These are phyloP conservation scores for Penicillium tannophilum DNA, from an alignment of 495 filamentous ascomycete genomes.

Conservation along the genomic window DNA sequence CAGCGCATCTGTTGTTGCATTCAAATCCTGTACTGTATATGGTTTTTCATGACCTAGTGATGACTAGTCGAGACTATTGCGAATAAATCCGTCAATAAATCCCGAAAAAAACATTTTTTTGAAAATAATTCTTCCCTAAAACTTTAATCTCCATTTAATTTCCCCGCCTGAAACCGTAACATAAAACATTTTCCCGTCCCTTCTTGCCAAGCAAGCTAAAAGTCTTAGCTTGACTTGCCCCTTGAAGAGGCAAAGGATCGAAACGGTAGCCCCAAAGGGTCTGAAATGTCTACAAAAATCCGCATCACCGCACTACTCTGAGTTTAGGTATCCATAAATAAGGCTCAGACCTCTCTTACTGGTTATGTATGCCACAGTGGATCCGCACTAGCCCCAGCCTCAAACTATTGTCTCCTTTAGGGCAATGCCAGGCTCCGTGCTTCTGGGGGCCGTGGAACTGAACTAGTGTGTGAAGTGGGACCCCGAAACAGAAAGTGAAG, in stretches of 20 bases:
- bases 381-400: neutral
- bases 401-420: neutral
- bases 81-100: neutral
- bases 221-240: neutral
- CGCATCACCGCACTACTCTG: no score
- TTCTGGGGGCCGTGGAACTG: neutral
- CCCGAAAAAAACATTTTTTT: neutral
- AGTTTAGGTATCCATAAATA: no score
- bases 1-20: conserved; percentile 3
- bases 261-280: no score
- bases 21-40: conserved; percentile 6
- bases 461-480: neutral
- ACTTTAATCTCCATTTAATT: neutral
- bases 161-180: neutral
- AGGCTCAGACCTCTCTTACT: neutral
- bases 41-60: conserved; percentile 3
- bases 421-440: neutral
- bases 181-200: neutral
- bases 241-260: no score
- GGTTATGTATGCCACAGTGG: neutral
- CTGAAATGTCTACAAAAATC: no score
- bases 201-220: neutral
- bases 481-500: neutral
- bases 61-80: neutral
- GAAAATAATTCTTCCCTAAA: neutral